A percentile compares a stretch with the other conserved stretches of the same genome.
phyloP scores from a whole-genome alignment of 1,139 yeast genomes.

The Entelexis paramagnoliae region DNA sequence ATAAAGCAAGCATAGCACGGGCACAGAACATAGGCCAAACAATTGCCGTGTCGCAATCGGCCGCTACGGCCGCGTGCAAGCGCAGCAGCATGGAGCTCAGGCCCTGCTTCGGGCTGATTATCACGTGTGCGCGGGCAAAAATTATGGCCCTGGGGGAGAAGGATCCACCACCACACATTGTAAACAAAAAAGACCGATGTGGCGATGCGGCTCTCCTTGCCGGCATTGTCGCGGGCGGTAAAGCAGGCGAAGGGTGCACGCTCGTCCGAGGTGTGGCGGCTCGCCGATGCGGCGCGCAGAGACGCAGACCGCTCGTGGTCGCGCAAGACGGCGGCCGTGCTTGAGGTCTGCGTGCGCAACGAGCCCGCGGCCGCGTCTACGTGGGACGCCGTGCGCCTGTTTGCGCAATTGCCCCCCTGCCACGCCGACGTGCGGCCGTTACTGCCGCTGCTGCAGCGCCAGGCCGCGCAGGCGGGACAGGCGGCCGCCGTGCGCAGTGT shows the following conservation, averaged over 20 bases:
- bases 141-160: no score
- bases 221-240: constrained; percentile 1
- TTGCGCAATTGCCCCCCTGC: constrained; percentile 10
- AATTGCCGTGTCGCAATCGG: no score
- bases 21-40: no score
- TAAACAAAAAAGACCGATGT: background rate
- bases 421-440: constrained; percentile 6
- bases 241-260: background rate
- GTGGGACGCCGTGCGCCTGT: constrained; percentile 5
- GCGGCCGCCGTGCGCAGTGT: background rate
- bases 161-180: no score
- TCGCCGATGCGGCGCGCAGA: constrained; percentile 10
- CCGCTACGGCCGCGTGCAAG: no score
- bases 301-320: constrained; percentile 13
- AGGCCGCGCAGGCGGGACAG: background rate
- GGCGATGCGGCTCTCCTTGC: background rate
- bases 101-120: no score
- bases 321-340: constrained; percentile 11
- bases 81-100: no score
- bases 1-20: no score
- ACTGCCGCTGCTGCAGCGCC: constrained; percentile 11
- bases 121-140: no score
- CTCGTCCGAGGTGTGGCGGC: background rate
- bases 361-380: constrained; percentile 3
- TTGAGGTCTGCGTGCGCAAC: constrained; percentile 8